phyloP scores from a whole-genome alignment of 2,329 filamentous ascomycete genomes.

The Alternaria conjuncta region DNA sequence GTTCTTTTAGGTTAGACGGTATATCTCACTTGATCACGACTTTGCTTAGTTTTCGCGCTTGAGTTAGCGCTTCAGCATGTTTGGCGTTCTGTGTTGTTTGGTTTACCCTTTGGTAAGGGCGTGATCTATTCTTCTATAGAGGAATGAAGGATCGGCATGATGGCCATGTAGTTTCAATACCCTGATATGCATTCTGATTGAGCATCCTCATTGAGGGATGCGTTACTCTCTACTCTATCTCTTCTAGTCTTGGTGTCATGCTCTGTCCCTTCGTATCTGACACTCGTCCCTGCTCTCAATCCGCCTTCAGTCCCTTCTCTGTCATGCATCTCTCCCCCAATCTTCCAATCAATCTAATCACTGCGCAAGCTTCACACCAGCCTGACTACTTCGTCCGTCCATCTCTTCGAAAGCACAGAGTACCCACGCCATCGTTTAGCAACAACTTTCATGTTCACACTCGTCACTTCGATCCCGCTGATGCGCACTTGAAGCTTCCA shows the following conservation, averaged over 20 bases:
- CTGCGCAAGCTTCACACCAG: neutral
- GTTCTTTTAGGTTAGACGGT: neutral
- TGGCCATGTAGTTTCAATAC: neutral
- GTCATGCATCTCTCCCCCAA: neutral
- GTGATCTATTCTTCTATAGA: neutral
- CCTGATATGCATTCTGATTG: neutral
- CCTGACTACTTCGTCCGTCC: neutral
- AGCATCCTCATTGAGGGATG: neutral
- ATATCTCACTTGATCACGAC: neutral
- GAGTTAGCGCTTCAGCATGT: neutral
- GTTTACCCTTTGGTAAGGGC: neutral
- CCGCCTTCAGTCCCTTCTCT: neutral
- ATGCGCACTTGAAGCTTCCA: conserved; percentile 9
- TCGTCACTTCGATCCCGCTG: neutral
- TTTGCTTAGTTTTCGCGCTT: neutral
- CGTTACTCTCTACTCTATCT: neutral
- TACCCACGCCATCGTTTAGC: conserved; percentile 4
- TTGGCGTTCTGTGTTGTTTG: neutral
- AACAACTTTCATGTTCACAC: neutral
- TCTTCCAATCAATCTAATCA: neutral
- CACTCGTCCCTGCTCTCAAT: neutral
- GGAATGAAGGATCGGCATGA: neutral
- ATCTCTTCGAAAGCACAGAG: neutral
- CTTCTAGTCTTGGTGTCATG: neutral
- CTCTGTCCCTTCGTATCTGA: neutral